A percentile compares a stretch with the other conserved stretches of the same genome.
Evolutionary conservation across 148 eudicot species (phyloP).

Genomic region (Nepenthes gracilis): DNA sequence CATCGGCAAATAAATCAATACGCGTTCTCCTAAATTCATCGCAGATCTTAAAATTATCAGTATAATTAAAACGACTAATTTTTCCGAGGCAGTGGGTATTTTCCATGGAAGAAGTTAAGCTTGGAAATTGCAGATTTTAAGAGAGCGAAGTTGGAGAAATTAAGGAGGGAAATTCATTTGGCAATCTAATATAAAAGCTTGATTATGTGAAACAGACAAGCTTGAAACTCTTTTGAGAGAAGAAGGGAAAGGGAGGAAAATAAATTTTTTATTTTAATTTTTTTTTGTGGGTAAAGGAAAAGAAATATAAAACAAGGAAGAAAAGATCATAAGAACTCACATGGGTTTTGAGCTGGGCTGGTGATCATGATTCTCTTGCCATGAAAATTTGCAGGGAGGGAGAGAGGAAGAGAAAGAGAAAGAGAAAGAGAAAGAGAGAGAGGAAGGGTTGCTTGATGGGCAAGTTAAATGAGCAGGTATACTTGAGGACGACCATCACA

Average conservation of each 20-base stretch:
- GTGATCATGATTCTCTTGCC: slow-evolving; percentile 14
- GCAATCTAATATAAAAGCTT: too few relatives aligned
- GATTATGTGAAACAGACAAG: too few relatives aligned
- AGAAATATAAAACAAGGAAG: slow-evolving; percentile 2
- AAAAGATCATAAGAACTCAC: slow-evolving; percentile 27
- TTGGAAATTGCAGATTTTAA: too few relatives aligned
- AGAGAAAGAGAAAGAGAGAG: slow-evolving; percentile 9
- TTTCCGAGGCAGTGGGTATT: too few relatives aligned
- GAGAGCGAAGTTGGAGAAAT: too few relatives aligned
- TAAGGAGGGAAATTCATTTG: too few relatives aligned
- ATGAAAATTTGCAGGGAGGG: slow-evolving; percentile 3
- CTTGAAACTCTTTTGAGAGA: background rate
- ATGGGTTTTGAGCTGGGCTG: slow-evolving; percentile 44
- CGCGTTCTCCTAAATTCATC: too few relatives aligned
- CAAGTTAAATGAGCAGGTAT: background rate
- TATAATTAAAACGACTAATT: too few relatives aligned
- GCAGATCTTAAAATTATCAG: too few relatives aligned
- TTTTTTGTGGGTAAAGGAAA: slow-evolving; percentile 5
- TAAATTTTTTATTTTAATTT: background rate
- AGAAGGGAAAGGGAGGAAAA: background rate
- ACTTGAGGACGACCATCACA: background rate
- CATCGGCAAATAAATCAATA: too few relatives aligned
- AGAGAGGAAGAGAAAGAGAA: background rate
- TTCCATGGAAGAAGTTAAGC: too few relatives aligned
- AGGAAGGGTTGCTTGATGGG: slow-evolving; percentile 3